These are phyloP conservation scores for Teratosphaeria epicoccoides DNA, from an alignment of 2,329 filamentous ascomycete genomes.

Conservation along the genomic window DNA sequence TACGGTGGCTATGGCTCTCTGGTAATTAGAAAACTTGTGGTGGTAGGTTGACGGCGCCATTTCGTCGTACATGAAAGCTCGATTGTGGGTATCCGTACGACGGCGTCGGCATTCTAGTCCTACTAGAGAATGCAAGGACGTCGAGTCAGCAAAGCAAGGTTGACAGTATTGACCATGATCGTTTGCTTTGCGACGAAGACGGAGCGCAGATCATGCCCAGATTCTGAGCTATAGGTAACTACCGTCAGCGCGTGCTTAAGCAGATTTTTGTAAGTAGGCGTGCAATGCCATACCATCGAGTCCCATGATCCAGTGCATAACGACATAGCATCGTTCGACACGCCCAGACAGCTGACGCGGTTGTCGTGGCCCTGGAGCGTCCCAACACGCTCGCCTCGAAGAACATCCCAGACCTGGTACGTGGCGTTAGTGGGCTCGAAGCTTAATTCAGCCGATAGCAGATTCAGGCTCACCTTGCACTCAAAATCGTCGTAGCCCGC, in stretches of 20 bases:
- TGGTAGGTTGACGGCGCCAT: not conserved
- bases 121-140: not conserved
- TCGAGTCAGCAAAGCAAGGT: slow-evolving; percentile 5
- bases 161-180: not conserved
- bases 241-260: slow-evolving; percentile 7
- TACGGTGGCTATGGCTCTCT: not conserved
- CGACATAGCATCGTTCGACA: slow-evolving; percentile 98
- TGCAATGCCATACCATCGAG: slow-evolving; percentile 65
- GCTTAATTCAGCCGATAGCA: not conserved
- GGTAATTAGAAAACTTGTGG: not conserved
- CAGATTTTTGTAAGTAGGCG: not conserved
- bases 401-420: slow-evolving; percentile 86
- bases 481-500: slow-evolving; percentile 98
- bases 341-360: slow-evolving; percentile 93
- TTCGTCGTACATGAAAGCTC: not conserved
- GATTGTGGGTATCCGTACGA: not conserved
- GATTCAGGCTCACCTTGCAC: slow-evolving; percentile 71
- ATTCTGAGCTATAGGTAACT: slow-evolving; percentile 36
- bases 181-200: slow-evolving; percentile 1
- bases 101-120: not conserved
- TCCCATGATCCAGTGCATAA: slow-evolving; percentile 99
- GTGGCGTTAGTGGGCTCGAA: not conserved
- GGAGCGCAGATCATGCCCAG: slow-evolving; percentile 34
- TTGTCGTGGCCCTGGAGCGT: slow-evolving; percentile 97
- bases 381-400: slow-evolving; percentile 92